Evolutionary conservation across 1,284 basidiomycete genomes (phyloP).

Genomic region (Singerocomus rubriflavus): DNA sequence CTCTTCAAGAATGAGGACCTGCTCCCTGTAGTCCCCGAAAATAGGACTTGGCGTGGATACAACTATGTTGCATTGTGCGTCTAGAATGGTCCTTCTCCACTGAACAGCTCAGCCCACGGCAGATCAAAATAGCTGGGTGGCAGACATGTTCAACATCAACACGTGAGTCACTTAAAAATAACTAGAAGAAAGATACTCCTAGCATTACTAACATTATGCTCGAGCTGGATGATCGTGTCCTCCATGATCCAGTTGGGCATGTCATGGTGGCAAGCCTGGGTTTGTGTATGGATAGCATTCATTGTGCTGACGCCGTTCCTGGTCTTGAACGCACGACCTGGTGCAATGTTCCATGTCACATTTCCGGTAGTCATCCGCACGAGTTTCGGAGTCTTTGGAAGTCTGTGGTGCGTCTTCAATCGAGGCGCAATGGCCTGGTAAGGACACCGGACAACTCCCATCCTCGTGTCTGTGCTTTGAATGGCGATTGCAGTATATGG

Average conservation of each 20-base stretch:
- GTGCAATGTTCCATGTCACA: slow-evolving; percentile 75
- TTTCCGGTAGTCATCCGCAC: slow-evolving; percentile 79
- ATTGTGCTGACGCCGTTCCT: slow-evolving; percentile 70
- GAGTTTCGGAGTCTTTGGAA: slow-evolving; percentile 81
- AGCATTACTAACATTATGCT: neutral
- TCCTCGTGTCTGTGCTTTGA: slow-evolving; percentile 21
- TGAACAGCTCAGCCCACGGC: neutral
- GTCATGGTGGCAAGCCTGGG: slow-evolving; percentile 83
- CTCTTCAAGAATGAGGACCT: slow-evolving; percentile 59
- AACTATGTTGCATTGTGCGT: slow-evolving; percentile 67
- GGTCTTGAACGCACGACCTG: slow-evolving; percentile 77
- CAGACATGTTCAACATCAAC: slow-evolving; percentile 80
- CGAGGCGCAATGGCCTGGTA: slow-evolving; percentile 75
- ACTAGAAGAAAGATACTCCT: neutral
- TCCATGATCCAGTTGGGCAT: slow-evolving; percentile 75
- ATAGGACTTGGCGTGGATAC: slow-evolving; percentile 57
- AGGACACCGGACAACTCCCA: slow-evolving; percentile 29
- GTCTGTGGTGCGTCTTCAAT: slow-evolving; percentile 81
- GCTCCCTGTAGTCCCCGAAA: slow-evolving; percentile 53
- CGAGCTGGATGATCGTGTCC: slow-evolving; percentile 71
- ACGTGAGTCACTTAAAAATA: slow-evolving; percentile 47
- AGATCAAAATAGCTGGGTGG: slow-evolving; percentile 59
- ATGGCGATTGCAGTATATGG: slow-evolving; percentile 52
- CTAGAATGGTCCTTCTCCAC: neutral
- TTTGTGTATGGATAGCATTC: slow-evolving; percentile 78